A percentile compares a stretch with the other conserved stretches of the same genome.
These are phyloP conservation scores for Combretum micranthum DNA, from an alignment of 345 rosid species.

Conservation along the genomic window DNA sequence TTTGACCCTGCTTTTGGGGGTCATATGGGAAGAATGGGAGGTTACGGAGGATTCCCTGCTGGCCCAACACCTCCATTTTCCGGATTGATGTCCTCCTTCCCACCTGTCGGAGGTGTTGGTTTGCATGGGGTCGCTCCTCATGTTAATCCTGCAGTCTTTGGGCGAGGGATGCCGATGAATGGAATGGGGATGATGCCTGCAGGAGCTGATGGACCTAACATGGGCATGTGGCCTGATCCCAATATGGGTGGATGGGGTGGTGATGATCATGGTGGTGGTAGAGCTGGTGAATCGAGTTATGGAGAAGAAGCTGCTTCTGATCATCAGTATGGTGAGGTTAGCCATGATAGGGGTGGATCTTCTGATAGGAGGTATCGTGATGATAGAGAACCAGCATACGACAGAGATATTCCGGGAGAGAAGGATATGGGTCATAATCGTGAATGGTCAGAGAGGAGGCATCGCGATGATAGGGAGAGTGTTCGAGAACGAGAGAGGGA, in stretches of 20 bases:
- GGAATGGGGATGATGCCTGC: slow-evolving; percentile 78
- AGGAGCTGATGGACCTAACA: slow-evolving; percentile 60
- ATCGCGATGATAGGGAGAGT: slow-evolving; percentile 51
- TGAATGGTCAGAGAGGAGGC: slow-evolving; percentile 56
- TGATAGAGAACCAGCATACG: slow-evolving; percentile 53
- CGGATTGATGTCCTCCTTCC: slow-evolving; percentile 55
- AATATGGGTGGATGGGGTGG: slow-evolving; percentile 67
- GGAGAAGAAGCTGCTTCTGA: slow-evolving; percentile 85
- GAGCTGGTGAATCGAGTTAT: slow-evolving; percentile 78
- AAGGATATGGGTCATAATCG: slow-evolving; percentile 50
- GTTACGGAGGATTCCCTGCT: slow-evolving; percentile 71
- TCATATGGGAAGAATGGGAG: slow-evolving; percentile 72
- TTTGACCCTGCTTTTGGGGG: slow-evolving; percentile 83
- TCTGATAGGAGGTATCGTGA: slow-evolving; percentile 71
- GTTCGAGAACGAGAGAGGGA: slow-evolving; percentile 47
- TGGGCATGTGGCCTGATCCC: slow-evolving; percentile 81
- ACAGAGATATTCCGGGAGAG: slow-evolving; percentile 54
- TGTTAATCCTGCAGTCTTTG: slow-evolving; percentile 81
- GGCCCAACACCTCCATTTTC: slow-evolving; percentile 65
- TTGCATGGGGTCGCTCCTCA: slow-evolving; percentile 86
- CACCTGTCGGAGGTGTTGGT: slow-evolving; percentile 58
- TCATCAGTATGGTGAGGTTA: slow-evolving; percentile 66
- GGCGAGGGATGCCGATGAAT: slow-evolving; percentile 65
- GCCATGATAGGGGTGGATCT: slow-evolving; percentile 63
- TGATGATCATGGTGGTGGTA: slow-evolving; percentile 66